A percentile compares a stretch with the other conserved stretches of the same genome.
These are phyloP conservation scores for Ramaria sp. DNA, from an alignment of 768 basidiomycete genomes.

Conservation along the genomic window DNA sequence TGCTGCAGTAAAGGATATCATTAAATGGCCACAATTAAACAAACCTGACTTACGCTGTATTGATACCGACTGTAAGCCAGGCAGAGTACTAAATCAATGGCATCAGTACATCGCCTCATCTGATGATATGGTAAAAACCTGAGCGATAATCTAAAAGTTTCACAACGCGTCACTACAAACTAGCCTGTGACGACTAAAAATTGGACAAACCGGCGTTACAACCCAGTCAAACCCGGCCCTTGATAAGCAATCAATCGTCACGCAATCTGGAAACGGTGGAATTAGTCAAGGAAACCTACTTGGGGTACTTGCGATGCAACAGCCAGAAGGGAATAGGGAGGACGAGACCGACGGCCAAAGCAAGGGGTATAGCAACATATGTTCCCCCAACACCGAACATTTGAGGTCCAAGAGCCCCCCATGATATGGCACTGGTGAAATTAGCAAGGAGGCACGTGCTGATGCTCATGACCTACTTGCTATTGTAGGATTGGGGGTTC, in stretches of 20 bases:
- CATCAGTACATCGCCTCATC: neutral
- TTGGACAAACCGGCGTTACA: neutral
- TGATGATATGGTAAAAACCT: neutral
- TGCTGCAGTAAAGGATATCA: no score
- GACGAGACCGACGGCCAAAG: conserved; percentile 15
- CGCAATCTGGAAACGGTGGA: neutral
- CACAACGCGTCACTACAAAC: neutral
- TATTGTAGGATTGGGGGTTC: conserved; percentile 19
- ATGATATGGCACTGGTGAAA: conserved; percentile 23
- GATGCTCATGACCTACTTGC: conserved; percentile 2
- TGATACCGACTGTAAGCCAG: conserved; percentile 16
- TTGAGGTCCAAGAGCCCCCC: conserved; percentile 27
- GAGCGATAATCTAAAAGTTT: neutral
- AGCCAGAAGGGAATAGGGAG: conserved; percentile 17
- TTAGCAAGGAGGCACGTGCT: neutral
- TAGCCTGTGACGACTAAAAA: neutral
- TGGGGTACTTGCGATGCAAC: conserved; percentile 12
- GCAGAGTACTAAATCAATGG: conserved; percentile 16
- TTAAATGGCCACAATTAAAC: no score
- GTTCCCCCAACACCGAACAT: conserved; percentile 21
- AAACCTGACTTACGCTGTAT: conserved; percentile 1
- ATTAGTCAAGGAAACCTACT: neutral
- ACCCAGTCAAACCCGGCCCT: neutral
- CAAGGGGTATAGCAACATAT: conserved; percentile 16
- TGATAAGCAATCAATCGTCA: neutral